A percentile compares a stretch with the other conserved stretches of the same genome.
Evolutionary conservation across 106 monocot species (phyloP).

Genomic region (Chionographis japonica): DNA sequence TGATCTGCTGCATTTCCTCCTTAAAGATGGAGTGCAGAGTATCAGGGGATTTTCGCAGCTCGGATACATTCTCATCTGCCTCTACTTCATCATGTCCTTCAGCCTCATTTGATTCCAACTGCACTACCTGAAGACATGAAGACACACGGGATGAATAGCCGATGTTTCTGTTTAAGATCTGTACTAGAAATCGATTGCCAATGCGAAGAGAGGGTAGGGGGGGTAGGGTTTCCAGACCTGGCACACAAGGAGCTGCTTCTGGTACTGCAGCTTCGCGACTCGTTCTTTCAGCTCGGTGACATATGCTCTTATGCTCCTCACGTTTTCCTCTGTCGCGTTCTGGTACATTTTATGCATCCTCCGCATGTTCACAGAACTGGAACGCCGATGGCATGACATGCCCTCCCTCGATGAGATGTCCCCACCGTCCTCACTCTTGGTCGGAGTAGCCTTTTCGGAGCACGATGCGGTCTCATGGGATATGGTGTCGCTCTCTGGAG

Average conservation of each 20-base stretch:
- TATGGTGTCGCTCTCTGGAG: slow-evolving; percentile 34
- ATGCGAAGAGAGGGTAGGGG: too few relatives aligned
- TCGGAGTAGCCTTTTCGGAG: slow-evolving; percentile 56
- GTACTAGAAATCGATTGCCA: too few relatives aligned
- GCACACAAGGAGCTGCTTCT: slow-evolving; percentile 93
- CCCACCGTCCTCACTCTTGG: slow-evolving; percentile 61
- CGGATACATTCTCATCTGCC: slow-evolving; percentile 26
- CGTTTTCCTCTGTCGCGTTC: slow-evolving; percentile 92
- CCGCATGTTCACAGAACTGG: slow-evolving; percentile 90
- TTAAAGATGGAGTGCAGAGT: slow-evolving; percentile 55
- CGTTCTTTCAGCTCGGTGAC: slow-evolving; percentile 94
- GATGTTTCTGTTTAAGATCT: too few relatives aligned
- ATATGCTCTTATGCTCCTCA: slow-evolving; percentile 81
- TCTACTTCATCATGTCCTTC: slow-evolving; percentile 19
- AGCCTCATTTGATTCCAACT: slow-evolving; percentile 86
- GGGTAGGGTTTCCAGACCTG: slow-evolving; percentile 34
- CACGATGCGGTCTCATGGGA: slow-evolving; percentile 18
- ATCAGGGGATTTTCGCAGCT: slow-evolving; percentile 41
- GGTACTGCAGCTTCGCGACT: slow-evolving; percentile 94
- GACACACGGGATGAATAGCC: background rate
- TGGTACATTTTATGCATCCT: slow-evolving; percentile 98
- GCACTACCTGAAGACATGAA: slow-evolving; percentile 52
- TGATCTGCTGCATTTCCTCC: slow-evolving; percentile 74
- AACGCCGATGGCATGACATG: slow-evolving; percentile 63
- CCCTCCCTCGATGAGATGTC: slow-evolving; percentile 59